Evolutionary conservation across 2,329 filamentous ascomycete species (phyloP).

Genomic region (Fonsecaea erecta): DNA sequence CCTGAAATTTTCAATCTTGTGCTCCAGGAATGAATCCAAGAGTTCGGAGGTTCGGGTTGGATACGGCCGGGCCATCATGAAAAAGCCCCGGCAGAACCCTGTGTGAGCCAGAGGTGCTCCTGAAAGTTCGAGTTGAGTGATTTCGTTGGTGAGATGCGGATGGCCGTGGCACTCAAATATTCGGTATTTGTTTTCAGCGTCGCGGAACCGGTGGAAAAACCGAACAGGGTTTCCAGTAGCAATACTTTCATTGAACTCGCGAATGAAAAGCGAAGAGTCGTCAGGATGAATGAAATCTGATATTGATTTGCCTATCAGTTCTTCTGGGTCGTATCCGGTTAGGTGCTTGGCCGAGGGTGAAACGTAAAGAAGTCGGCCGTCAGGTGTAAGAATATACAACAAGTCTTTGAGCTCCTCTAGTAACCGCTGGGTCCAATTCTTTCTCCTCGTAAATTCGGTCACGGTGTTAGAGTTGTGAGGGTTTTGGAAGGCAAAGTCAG

Average conservation of each 20-base stretch:
- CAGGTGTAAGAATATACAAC: slow-evolving; percentile 81
- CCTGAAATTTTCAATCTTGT: slow-evolving; percentile 95
- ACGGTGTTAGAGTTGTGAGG: slow-evolving; percentile 52
- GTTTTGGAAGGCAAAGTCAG: slow-evolving; percentile 56
- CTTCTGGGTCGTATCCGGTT: slow-evolving; percentile 73
- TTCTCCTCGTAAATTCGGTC: slow-evolving; percentile 68
- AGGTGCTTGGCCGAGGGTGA: slow-evolving; percentile 76
- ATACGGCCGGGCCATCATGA: slow-evolving; percentile 90
- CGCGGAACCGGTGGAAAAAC: slow-evolving; percentile 83
- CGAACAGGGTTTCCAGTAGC: slow-evolving; percentile 77
- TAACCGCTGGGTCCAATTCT: slow-evolving; percentile 85
- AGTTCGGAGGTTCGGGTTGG: slow-evolving; percentile 84
- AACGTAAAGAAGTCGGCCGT: slow-evolving; percentile 83
- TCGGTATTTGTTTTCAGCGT: slow-evolving; percentile 71
- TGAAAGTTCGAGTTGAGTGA: slow-evolving; percentile 44
- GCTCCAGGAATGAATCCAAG: slow-evolving; percentile 90
- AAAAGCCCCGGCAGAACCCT: slow-evolving; percentile 82
- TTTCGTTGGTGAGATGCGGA: slow-evolving; percentile 78
- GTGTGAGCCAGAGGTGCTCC: slow-evolving; percentile 68
- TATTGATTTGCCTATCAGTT: slow-evolving; percentile 75
- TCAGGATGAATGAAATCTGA: slow-evolving; percentile 84
- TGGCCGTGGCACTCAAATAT: slow-evolving; percentile 94
- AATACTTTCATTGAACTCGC: slow-evolving; percentile 88
- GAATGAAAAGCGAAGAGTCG: slow-evolving; percentile 79
- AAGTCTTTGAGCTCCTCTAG: slow-evolving; percentile 90